These are phyloP conservation scores for Tetratostichococcus sp. DNA, from an alignment of 139 green algal species.

Conservation along the genomic window DNA sequence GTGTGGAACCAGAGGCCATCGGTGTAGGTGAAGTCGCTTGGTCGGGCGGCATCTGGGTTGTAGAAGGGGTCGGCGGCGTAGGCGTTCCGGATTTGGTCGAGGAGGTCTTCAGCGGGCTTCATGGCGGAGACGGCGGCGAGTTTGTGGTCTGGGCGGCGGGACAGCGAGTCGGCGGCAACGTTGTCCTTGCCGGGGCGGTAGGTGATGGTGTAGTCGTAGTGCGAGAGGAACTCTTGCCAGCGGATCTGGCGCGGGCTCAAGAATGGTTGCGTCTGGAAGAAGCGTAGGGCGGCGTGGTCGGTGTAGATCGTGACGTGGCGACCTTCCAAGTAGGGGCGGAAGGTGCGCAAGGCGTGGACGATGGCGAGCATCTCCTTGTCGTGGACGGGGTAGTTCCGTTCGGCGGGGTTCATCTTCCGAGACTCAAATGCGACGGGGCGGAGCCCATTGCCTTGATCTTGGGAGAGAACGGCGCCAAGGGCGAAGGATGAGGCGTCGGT, in stretches of 20 bases:
- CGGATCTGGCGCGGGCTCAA: not conserved
- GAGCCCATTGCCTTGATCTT: slow-evolving; percentile 11
- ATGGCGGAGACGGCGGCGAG: not conserved
- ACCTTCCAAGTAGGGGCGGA: slow-evolving; percentile 28
- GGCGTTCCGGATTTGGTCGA: too few species aligned
- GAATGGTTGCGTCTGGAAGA: not conserved
- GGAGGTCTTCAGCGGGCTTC: not conserved
- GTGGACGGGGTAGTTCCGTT: slow-evolving; percentile 1
- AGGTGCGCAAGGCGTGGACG: slow-evolving; percentile 16
- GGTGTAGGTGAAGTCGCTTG: too few species aligned
- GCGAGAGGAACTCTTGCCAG: not conserved
- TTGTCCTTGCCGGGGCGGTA: not conserved
- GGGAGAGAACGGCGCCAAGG: slow-evolving; percentile 33
- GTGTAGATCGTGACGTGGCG: not conserved
- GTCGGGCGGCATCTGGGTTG: not conserved
- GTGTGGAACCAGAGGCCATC: too few species aligned
- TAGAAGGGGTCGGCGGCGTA: not conserved
- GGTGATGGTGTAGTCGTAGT: not conserved
- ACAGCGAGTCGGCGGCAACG: not conserved
- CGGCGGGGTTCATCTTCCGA: not conserved
- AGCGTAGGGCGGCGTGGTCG: not conserved
- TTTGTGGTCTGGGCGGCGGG: not conserved
- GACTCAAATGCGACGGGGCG: not conserved
- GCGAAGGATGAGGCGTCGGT: slow-evolving; percentile 17
- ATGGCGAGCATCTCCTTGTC: slow-evolving; percentile 34